phyloP scores from a whole-genome alignment of 2,329 filamentous ascomycete genomes.

The Xylariaceae sp. region DNA sequence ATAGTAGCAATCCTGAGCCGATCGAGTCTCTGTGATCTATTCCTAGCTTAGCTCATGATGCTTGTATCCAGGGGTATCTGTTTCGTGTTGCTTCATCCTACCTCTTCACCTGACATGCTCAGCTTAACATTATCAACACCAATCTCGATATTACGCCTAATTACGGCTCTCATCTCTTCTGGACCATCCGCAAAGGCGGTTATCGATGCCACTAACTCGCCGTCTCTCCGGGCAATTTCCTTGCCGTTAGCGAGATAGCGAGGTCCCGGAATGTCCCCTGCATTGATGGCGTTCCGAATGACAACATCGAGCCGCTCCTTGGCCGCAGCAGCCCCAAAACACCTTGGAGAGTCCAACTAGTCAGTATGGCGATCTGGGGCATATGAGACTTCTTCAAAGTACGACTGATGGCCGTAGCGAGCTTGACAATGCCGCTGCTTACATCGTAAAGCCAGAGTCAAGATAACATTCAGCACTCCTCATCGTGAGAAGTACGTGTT shows the following conservation, averaged over 20 bases:
- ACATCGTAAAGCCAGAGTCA: conserved; percentile 48
- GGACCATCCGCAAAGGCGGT: conserved; percentile 35
- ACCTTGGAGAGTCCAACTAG: too few species aligned
- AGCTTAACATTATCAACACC: conserved; percentile 44
- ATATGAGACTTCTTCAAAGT: too few species aligned
- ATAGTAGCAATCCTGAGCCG: conserved; percentile 37
- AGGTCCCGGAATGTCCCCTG: conserved; percentile 44
- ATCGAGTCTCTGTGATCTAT: conserved; percentile 13
- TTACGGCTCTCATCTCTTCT: conserved; percentile 37
- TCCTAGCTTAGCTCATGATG: too few species aligned
- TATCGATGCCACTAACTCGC: conserved; percentile 39
- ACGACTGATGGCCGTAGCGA: too few species aligned
- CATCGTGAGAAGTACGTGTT: conserved; percentile 44
- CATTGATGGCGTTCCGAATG: conserved; percentile 46
- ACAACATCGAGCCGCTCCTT: conserved; percentile 44
- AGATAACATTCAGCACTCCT: conserved; percentile 41
- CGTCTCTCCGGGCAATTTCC: conserved; percentile 43
- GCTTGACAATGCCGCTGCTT: not conserved
- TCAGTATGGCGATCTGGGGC: too few species aligned
- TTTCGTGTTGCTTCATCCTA: too few species aligned
- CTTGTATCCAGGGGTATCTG: too few species aligned
- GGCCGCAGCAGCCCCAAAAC: conserved; percentile 44
- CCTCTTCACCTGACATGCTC: conserved; percentile 38
- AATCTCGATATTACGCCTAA: conserved; percentile 33
- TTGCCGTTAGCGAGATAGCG: conserved; percentile 45